A percentile compares a stretch with the other conserved stretches of the same genome.
These are phyloP conservation scores for Biancaea sappan DNA, from an alignment of 306 rosid species.

Conservation along the genomic window DNA sequence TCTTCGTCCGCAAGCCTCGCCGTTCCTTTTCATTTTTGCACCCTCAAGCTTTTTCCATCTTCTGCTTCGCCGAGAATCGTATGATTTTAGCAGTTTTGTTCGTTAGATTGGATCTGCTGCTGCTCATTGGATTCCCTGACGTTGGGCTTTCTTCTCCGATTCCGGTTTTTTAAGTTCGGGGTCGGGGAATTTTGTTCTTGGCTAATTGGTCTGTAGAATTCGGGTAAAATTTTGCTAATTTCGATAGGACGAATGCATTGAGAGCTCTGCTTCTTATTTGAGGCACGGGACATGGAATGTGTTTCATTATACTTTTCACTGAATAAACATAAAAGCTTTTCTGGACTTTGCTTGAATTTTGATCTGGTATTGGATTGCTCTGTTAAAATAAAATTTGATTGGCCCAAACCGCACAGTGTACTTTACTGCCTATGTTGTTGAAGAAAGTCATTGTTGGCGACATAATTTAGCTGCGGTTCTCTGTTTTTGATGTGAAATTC, in stretches of 20 bases:
- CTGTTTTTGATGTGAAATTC: slow-evolving; percentile 16
- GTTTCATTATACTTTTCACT: slow-evolving; percentile 18
- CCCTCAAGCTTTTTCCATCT: slow-evolving; percentile 6
- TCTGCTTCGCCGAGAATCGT: slow-evolving; percentile 11
- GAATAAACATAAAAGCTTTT: neutral
- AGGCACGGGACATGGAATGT: slow-evolving; percentile 10
- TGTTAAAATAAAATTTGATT: slow-evolving; percentile 28
- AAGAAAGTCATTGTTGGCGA: neutral
- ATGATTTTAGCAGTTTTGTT: slow-evolving; percentile 10
- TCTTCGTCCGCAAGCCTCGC: slow-evolving; percentile 20
- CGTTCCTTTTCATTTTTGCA: slow-evolving; percentile 28
- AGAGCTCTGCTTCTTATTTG: neutral
- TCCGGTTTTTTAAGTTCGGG: slow-evolving; percentile 20
- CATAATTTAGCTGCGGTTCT: neutral
- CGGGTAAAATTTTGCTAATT: slow-evolving; percentile 1
- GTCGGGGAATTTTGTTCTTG: neutral
- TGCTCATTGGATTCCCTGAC: slow-evolving; percentile 3
- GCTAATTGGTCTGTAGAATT: slow-evolving; percentile 9
- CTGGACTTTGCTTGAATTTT: slow-evolving; percentile 21
- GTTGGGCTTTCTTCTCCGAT: slow-evolving; percentile 29
- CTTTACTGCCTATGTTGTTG: slow-evolving; percentile 20
- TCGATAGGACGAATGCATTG: neutral
- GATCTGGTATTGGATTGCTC: slow-evolving; percentile 35
- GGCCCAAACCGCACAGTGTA: slow-evolving; percentile 14
- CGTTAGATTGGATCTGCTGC: slow-evolving; percentile 44